Evolutionary conservation across 1,284 basidiomycete species (phyloP).

Genomic region (Cutaneotrichosporon cyanovorans): DNA sequence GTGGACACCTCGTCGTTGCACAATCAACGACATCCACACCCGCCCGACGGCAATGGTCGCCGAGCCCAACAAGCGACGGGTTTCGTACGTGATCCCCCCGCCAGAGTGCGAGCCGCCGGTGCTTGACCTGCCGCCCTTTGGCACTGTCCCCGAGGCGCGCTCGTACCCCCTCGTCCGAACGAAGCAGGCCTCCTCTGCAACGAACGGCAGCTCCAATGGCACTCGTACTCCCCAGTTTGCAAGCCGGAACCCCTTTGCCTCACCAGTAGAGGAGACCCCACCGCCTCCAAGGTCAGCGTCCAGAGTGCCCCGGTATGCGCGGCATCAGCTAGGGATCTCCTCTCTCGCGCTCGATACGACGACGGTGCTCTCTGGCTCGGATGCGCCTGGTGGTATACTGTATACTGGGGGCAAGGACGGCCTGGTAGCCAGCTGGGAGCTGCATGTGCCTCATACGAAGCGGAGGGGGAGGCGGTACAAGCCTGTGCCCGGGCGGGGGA

Average conservation of each 20-base stretch:
- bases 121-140: slow-evolving; percentile 63
- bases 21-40: no score
- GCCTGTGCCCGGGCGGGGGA: slow-evolving; percentile 22
- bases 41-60: slow-evolving; percentile 9
- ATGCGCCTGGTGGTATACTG: slow-evolving; percentile 76
- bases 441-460: slow-evolving; percentile 59
- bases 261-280: not conserved
- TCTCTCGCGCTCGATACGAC: slow-evolving; percentile 78
- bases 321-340: slow-evolving; percentile 78
- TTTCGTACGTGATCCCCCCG: slow-evolving; percentile 79
- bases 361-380: slow-evolving; percentile 59
- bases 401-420: slow-evolving; percentile 93
- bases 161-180: slow-evolving; percentile 60
- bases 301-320: slow-evolving; percentile 53
- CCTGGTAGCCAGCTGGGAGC: slow-evolving; percentile 82
- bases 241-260: slow-evolving; percentile 28
- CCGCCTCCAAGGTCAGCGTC: not conserved
- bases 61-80: slow-evolving; percentile 48
- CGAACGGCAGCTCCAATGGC: slow-evolving; percentile 15
- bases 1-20: no score
- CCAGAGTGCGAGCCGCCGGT: slow-evolving; percentile 51
- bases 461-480: slow-evolving; percentile 45
- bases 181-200: slow-evolving; percentile 23
- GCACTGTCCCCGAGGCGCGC: slow-evolving; percentile 48
- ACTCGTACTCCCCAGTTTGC: slow-evolving; percentile 10